Percentiles rank a stretch among this genome's conserved stretches.
Conservation (phyloP, 2,329 filamentous ascomycete genomes). For the Trichoderma hamatum region DNA sequence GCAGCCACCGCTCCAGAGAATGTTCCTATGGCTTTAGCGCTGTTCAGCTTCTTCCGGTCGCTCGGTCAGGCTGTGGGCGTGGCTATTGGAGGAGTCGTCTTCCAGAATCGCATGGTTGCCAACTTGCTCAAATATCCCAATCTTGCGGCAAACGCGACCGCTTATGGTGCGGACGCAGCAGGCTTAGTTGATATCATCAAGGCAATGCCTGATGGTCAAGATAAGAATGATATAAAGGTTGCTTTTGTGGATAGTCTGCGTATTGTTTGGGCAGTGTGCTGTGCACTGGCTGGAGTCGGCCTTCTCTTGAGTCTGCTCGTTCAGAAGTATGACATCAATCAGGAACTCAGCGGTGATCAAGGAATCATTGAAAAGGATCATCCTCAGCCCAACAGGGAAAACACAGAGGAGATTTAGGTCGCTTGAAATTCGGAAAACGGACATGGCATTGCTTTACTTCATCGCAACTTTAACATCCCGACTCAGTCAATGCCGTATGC, state of each 20-base stretch:
- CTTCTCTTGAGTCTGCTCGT: background rate
- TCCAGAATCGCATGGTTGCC: constrained; percentile 3
- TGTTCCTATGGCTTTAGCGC: background rate
- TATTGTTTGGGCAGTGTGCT: background rate
- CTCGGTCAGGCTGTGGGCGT: background rate
- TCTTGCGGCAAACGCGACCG: constrained; percentile 5
- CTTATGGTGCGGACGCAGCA: background rate
- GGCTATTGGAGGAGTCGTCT: background rate
- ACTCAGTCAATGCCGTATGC: background rate
- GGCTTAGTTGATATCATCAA: constrained; percentile 2
- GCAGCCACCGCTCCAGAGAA: background rate
- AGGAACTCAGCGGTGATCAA: background rate
- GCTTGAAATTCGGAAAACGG: background rate
- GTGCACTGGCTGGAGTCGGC: background rate
- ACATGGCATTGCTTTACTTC: background rate
- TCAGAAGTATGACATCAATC: background rate
- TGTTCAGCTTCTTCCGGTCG: constrained; percentile 3
- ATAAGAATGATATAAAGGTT: background rate
- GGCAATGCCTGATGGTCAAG: background rate
- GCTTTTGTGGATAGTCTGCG: background rate
- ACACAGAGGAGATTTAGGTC: background rate
- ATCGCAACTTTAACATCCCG: background rate
- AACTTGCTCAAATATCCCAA: background rate
- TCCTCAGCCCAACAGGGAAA: background rate
- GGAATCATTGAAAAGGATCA: background rate